phyloP scores from a whole-genome alignment of 2,329 filamentous ascomycete genomes.

The Xylariaceae sp. region DNA sequence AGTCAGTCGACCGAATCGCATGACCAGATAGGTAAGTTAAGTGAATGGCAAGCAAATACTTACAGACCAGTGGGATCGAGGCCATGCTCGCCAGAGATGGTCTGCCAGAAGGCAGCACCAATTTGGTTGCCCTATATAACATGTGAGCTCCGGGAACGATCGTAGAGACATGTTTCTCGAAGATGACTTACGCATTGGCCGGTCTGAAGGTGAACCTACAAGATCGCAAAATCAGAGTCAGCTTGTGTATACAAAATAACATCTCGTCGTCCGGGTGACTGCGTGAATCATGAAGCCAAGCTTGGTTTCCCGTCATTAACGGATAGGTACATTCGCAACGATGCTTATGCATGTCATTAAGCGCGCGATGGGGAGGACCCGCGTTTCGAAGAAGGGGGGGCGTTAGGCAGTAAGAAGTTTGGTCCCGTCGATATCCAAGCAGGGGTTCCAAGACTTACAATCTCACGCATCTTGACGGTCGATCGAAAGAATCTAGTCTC shows the following conservation, averaged over 20 bases:
- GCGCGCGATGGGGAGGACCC: too few species aligned
- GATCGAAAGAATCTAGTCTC: constrained; percentile 18
- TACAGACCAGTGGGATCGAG: constrained; percentile 96
- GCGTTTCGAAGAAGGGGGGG: too few species aligned
- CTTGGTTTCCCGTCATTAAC: neutral
- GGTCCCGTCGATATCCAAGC: constrained; percentile 32
- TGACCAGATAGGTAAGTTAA: neutral
- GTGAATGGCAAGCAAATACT: constrained; percentile 33
- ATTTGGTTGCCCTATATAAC: constrained; percentile 93
- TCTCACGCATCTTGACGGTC: constrained; percentile 64
- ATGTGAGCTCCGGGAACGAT: constrained; percentile 29
- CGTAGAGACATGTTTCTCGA: constrained; percentile 13
- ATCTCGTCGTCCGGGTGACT: too few species aligned
- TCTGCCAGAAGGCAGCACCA: constrained; percentile 99
- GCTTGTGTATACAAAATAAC: neutral
- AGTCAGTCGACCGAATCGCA: constrained; percentile 24
- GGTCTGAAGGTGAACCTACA: constrained; percentile 97
- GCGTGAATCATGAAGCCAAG: neutral
- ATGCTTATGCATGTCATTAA: constrained; percentile 19
- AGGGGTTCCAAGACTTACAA: constrained; percentile 48
- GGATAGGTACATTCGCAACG: neutral
- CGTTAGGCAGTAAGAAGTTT: too few species aligned
- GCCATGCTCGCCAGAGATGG: constrained; percentile 85
- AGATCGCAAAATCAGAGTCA: too few species aligned
- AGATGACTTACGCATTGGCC: constrained; percentile 84